Evolutionary conservation across 805 yeast species (phyloP), one percentile per base, ranked within the genome.

Genomic region (Barnettozyma wickerhamii): DNA sequence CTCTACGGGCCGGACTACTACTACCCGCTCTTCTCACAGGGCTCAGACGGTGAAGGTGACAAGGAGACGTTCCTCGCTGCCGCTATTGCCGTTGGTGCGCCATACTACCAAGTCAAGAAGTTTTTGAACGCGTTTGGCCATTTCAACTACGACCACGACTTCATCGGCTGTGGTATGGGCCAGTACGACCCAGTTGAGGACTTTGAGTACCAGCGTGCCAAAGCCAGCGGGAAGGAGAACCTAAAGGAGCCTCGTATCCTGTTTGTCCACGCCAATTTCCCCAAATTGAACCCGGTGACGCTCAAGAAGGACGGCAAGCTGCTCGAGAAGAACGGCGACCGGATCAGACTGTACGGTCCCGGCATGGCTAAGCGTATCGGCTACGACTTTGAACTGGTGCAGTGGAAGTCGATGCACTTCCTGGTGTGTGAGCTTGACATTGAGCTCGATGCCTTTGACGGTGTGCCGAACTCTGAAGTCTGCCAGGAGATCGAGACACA

Each of bases 221-320:
- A 63, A 35, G 10, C 32, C 12, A 40, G 47, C 31, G 49, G 47
- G 18, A 38, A 34, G 19, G 33, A 49, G n/a, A 33, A 40, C 10
- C 49, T 38, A 7, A 50, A 47, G 35, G 51, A 42, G n/a, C 68
- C 70, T 34, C 52, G 53, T 29, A 54, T 64, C 14, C 50, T 79
- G 43, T 81, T 81, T 50, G 72, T 80, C 37, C 88, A 81, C 55
- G 77, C 84, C 27, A 81, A 81, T 54, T 74, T 69, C 62, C 86
- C 86, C 7, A 81, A 81, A 55, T 59, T 81, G 43, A 77, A 81
- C 52, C 86, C 87, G 2, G 73, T 80, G 68, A 60, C 62, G 13
- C 64, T 81, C 45, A 69, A 65, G 41, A 44, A 53, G n/a, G 64
- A 64, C 5, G 68, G 66, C 3, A 66, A 69, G 38, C 64, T 72